Evolutionary conservation across 306 rosid species (phyloP).

Genomic region (Quercus ilex): DNA sequence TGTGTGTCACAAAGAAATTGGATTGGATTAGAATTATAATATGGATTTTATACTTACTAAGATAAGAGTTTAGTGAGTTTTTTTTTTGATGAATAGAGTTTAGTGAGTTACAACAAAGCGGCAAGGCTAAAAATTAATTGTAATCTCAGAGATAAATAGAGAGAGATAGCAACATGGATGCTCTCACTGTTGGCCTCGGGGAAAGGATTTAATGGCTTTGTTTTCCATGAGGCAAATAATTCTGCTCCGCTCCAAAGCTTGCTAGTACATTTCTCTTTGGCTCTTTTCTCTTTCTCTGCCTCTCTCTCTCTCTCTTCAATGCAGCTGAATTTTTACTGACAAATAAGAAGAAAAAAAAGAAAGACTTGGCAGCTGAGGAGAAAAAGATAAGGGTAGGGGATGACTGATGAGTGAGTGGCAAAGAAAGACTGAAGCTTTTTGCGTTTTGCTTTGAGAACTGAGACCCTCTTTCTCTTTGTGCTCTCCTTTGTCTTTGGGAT

Average conservation of each 20-base stretch:
- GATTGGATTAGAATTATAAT: too few species aligned
- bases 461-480: background rate
- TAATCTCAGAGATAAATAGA: too few species aligned
- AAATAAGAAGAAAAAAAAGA: background rate
- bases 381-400: background rate
- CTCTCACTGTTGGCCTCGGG: constrained; percentile 11
- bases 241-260: constrained; percentile 30
- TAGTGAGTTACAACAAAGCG: too few species aligned
- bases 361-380: background rate
- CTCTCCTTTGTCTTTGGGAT: constrained; percentile 6
- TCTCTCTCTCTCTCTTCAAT: background rate
- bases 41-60: too few species aligned
- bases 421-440: constrained; percentile 3
- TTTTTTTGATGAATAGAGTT: too few species aligned
- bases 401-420: background rate
- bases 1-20: background rate
- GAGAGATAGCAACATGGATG: background rate
- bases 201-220: constrained; percentile 19
- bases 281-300: constrained; percentile 1
- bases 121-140: too few species aligned
- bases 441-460: background rate
- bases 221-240: constrained; percentile 13
- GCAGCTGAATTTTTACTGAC: too few species aligned
- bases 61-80: too few species aligned
- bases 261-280: background rate